These are phyloP conservation scores for Chromosphaera perkinsii DNA, from an alignment of 208 protist genomes.

Conservation along the genomic window DNA sequence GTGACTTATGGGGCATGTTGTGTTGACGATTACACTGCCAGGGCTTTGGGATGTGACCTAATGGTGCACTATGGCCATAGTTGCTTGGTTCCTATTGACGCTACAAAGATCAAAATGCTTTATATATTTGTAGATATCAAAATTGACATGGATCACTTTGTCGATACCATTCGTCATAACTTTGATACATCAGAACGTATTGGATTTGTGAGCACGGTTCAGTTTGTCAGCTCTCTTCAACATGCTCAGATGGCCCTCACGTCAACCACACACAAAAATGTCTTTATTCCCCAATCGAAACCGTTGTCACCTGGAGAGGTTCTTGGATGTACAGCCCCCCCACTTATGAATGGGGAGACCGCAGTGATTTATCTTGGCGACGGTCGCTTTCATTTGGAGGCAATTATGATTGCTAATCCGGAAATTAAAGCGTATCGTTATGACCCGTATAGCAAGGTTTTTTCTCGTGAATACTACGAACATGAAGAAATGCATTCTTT, in stretches of 20 bases:
- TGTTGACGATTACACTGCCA: conserved; percentile 93
- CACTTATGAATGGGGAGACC: conserved; percentile 53
- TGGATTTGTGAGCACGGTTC: conserved; percentile 88
- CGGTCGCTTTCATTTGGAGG: conserved; percentile 96
- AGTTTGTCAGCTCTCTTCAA: conserved; percentile 90
- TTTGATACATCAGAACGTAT: conserved; percentile 68
- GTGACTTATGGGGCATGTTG: conserved; percentile 98
- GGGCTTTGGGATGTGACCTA: conserved; percentile 87
- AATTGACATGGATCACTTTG: conserved; percentile 92
- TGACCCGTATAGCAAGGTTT: conserved; percentile 88
- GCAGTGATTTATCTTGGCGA: conserved; percentile 86
- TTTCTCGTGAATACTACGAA: conserved; percentile 85
- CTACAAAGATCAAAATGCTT: conserved; percentile 81
- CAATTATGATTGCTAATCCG: conserved; percentile 94
- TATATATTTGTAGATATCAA: conserved; percentile 98
- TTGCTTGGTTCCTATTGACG: conserved; percentile 83
- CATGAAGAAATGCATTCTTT: conserved; percentile 78
- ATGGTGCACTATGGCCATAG: conserved; percentile 98
- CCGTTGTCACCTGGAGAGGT: conserved; percentile 93
- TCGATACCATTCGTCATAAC: conserved; percentile 83
- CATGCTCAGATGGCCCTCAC: too few relatives aligned
- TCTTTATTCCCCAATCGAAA: conserved; percentile 81
- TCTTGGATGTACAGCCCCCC: conserved; percentile 94
- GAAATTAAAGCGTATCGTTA: conserved; percentile 76
- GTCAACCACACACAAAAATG: background rate